These are phyloP conservation scores for Prillingera fragicola DNA, from an alignment of 1,284 basidiomycete genomes.

Conservation along the genomic window DNA sequence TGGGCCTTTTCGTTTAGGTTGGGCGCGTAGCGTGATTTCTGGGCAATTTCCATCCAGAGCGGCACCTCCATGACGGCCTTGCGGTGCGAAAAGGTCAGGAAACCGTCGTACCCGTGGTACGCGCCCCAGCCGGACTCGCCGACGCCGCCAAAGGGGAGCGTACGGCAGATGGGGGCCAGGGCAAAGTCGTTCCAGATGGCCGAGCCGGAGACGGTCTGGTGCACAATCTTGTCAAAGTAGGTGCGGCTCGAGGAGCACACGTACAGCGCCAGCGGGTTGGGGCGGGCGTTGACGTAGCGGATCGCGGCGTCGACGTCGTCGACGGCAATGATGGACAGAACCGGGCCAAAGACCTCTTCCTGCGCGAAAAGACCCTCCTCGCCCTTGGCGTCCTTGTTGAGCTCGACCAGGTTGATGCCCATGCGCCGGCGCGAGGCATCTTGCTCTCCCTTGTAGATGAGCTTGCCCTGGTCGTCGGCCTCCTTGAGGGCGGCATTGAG, in stretches of 20 bases:
- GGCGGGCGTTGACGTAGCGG: conserved; percentile 57
- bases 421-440: conserved; percentile 52
- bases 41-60: conserved; percentile 16
- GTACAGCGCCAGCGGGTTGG: conserved; percentile 43
- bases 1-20: conserved; percentile 17
- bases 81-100: conserved; percentile 44
- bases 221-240: conserved; percentile 36
- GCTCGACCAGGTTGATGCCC: conserved; percentile 51
- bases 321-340: conserved; percentile 71
- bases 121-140: conserved; percentile 46
- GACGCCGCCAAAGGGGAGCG: conserved; percentile 46
- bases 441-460: conserved; percentile 64
- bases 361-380: conserved; percentile 63
- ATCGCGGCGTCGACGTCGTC: conserved; percentile 66
- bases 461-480: conserved; percentile 57
- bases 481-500: conserved; percentile 60
- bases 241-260: conserved; percentile 39
- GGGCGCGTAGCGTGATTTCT: conserved; percentile 38
- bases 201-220: conserved; percentile 40
- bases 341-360: conserved; percentile 67
- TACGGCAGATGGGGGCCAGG: conserved; percentile 33
- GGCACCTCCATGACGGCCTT: conserved; percentile 40
- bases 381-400: conserved; percentile 53
- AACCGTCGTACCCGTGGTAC: conserved; percentile 45
- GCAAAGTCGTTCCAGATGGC: conserved; percentile 46